Conservation (phyloP, 345 rosid species). For the Isatis tinctoria region DNA sequence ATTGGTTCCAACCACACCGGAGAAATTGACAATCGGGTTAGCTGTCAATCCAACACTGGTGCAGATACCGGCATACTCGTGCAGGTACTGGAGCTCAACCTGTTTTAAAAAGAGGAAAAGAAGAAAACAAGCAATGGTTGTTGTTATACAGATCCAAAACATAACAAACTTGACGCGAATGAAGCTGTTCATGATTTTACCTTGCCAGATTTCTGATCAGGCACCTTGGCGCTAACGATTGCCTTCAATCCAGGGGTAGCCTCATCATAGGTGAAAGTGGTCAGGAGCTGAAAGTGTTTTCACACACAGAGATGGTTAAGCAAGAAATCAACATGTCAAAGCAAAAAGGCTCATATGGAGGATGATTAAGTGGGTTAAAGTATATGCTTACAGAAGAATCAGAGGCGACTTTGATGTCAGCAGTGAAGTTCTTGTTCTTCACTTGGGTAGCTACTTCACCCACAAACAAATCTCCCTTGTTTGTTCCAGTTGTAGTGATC, state of each 20-base stretch:
- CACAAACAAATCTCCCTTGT: constrained; percentile 71
- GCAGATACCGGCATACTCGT: constrained; percentile 86
- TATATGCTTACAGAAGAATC: constrained; percentile 63
- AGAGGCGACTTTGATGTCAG: constrained; percentile 85
- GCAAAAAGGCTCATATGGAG: not conserved
- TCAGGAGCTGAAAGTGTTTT: constrained; percentile 46
- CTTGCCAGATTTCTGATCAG: constrained; percentile 97
- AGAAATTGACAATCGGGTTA: constrained; percentile 77
- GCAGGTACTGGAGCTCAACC: constrained; percentile 89
- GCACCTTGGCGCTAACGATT: constrained; percentile 70
- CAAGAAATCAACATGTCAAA: not conserved
- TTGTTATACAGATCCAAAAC: not conserved
- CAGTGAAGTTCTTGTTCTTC: constrained; percentile 84
- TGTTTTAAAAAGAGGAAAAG: constrained; percentile 23
- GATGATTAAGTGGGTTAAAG: not conserved
- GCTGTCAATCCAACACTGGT: constrained; percentile 81
- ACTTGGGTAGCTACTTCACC: constrained; percentile 86
- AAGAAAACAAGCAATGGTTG: not conserved
- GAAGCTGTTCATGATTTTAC: constrained; percentile 20
- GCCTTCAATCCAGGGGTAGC: constrained; percentile 89
- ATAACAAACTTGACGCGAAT: not conserved
- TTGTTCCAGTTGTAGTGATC: constrained; percentile 64
- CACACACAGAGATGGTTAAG: not conserved
- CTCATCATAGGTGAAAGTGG: constrained; percentile 87
- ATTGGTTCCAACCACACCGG: constrained; percentile 78